A percentile compares a stretch with the other conserved stretches of the same genome.
Conservation (phyloP, 805 yeast species). For the Yarrowia divulgata region DNA sequence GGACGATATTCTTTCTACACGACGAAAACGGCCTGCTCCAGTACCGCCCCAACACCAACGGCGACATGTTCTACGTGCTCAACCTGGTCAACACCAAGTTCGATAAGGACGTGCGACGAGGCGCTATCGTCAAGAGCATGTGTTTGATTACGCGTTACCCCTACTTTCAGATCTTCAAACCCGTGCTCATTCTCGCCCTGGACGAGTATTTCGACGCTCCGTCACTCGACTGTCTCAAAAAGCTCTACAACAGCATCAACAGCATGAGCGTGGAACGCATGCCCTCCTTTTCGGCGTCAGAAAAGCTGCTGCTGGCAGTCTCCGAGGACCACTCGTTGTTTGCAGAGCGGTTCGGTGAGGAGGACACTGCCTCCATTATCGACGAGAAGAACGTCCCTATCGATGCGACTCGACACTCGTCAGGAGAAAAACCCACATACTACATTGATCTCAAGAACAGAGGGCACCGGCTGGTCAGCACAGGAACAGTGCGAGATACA, state of each 20-base stretch:
- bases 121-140: slow-evolving; percentile 65
- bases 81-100: slow-evolving; percentile 62
- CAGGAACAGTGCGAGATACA: slow-evolving; percentile 44
- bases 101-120: slow-evolving; percentile 58
- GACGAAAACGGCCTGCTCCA: slow-evolving; percentile 17
- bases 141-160: slow-evolving; percentile 63
- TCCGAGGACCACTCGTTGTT: slow-evolving; percentile 46
- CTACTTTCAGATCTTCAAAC: slow-evolving; percentile 65
- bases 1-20: slow-evolving; percentile 59
- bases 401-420: slow-evolving; percentile 13
- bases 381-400: slow-evolving; percentile 6
- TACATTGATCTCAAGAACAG: slow-evolving; percentile 46
- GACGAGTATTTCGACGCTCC: slow-evolving; percentile 55
- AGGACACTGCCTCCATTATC: slow-evolving; percentile 11
- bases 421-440: slow-evolving; percentile 41
- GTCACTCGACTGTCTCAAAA: slow-evolving; percentile 42
- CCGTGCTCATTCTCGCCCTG: slow-evolving; percentile 61
- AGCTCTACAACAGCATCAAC: slow-evolving; percentile 48
- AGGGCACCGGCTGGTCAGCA: slow-evolving; percentile 43
- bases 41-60: slow-evolving; percentile 48
- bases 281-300: slow-evolving; percentile 47
- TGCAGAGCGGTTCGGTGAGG: slow-evolving; percentile 45
- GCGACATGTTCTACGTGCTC: slow-evolving; percentile 60
- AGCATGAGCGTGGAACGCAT: slow-evolving; percentile 46
- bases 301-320: slow-evolving; percentile 46